Evolutionary conservation across 2,329 filamentous ascomycete species (phyloP).

Genomic region (Colletotrichum nymphaeae): DNA sequence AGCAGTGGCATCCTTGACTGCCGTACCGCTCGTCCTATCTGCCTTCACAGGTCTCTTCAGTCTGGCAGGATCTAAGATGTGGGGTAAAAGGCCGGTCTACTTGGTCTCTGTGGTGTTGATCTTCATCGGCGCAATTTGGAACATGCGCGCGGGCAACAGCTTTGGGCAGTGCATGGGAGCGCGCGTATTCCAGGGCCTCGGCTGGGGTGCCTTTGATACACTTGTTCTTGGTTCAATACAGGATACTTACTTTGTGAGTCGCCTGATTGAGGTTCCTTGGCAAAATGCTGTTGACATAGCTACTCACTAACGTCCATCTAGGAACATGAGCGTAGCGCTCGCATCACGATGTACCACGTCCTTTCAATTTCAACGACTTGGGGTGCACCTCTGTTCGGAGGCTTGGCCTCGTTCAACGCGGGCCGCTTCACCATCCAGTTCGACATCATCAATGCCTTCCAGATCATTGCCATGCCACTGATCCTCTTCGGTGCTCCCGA

Average conservation of each 20-base stretch:
- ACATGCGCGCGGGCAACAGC: slow-evolving; percentile 53
- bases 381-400: slow-evolving; percentile 65
- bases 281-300: background rate
- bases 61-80: slow-evolving; percentile 56
- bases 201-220: slow-evolving; percentile 69
- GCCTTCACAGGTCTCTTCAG: slow-evolving; percentile 56
- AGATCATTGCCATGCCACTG: slow-evolving; percentile 58
- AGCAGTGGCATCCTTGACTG: slow-evolving; percentile 61
- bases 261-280: background rate
- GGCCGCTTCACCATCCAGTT: slow-evolving; percentile 61
- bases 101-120: slow-evolving; percentile 57
- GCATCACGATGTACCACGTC: slow-evolving; percentile 58
- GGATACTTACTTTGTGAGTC: slow-evolving; percentile 67
- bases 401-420: slow-evolving; percentile 55
- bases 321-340: slow-evolving; percentile 64
- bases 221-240: slow-evolving; percentile 64
- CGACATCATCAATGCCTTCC: slow-evolving; percentile 61
- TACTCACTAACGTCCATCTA: slow-evolving; percentile 42
- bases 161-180: slow-evolving; percentile 62
- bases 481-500: slow-evolving; percentile 63
- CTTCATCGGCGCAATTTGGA: slow-evolving; percentile 63
- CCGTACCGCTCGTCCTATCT: slow-evolving; percentile 63
- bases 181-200: slow-evolving; percentile 65
- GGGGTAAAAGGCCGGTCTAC: slow-evolving; percentile 66
- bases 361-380: slow-evolving; percentile 60